Evolutionary conservation across 78 protist genomes (phyloP), one percentile per base, ranked within the genome.

Genomic region (Speleostelium caveatum): DNA sequence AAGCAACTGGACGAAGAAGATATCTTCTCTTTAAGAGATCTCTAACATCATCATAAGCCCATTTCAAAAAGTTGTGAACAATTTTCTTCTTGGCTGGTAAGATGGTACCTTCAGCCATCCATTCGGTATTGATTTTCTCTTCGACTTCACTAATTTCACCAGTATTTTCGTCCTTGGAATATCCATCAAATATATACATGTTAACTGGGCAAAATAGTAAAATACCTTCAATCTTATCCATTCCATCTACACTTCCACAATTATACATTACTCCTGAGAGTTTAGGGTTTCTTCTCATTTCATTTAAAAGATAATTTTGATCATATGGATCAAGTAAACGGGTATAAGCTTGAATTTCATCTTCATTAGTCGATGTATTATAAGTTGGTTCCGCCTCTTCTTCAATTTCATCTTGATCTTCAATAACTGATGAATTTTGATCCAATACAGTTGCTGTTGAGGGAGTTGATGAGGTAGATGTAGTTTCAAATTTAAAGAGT

Each of bases 161-260:
- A 33, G 80, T 72, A 1, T 33, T 24, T 32, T 67, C 80, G 41
- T 80, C 77, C 53, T 85, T 75, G 1, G 32, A 1, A 56, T 83
- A 92, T 0, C 91, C 91, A 68, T 83, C 89, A 60, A 92, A 69
- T 6, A 92, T 86, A 28, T 92, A 92, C 77, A 92, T 63, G 36
- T 92, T 59, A 21, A 55, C 58, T 5, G 73, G 71, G 28, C 92
- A 79, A 42, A 92, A 75, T 21, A 92, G 32, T 8, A 92, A 45
- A 12, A 92, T 68, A 61, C 95, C 95, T 36, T 79, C 89, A 45
- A 59, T 66, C 75, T 73, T 92, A 53, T 83, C 95, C 92, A 92
- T 92, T 41, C 95, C 95, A 60, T 92, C 87, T 3, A 92, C 95
- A 53, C 86, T 73, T 17, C 94, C 87, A 73, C 86, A 75, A 41